Base-by-base conservation (phyloP, 257 asterid genomes). In the Penstemon eatonii region DNA sequence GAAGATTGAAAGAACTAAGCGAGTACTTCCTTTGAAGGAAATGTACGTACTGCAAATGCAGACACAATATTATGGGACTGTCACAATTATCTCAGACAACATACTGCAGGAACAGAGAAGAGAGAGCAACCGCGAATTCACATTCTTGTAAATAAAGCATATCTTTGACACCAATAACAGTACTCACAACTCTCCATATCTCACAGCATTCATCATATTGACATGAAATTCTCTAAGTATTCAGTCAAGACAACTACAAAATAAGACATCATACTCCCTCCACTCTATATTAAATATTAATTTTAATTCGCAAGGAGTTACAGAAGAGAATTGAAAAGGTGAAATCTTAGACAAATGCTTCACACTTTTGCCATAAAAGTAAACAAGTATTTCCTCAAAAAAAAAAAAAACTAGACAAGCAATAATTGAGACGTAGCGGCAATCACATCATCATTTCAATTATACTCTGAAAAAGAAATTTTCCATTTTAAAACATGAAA, bases 1-100 rank as follows among this genome's bases (percentile, higher is more conserved):
- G 91, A 65, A 94, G 91, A 83, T 87, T 94, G 86, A 94, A 94
- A 67, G 99, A 94, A 66, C 91, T 83, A 69, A 94, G 95, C 53
- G 99, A 89, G 63, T 91, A 94, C 85, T 93, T 93, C 58, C 99
- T 82, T 69, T 91, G 99, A 69, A 93, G 99, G 74, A 65, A 91
- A 79, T 91, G 97, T 72, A 94, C 99, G 81, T 89, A 94, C 99
- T 94, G 96, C 90, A 86, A 60, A 74, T 38, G 66, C 65, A 78
- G 56, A 71, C 15, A 56, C 47, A 62, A 19, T 57, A 56, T 51
- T 61, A 68, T 46, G 44, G 62, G 57, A 71, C 43, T 49, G 33
- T 45, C 58, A n/a, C 73, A 65, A 68, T 46, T 49, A 39, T 73
- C 64, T 60, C 77, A 76, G 63, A 56, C 45, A 69, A 63, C 33